Base-by-base conservation (phyloP, 2,329 filamentous ascomycete species). In the Colletotrichum liriopes region DNA sequence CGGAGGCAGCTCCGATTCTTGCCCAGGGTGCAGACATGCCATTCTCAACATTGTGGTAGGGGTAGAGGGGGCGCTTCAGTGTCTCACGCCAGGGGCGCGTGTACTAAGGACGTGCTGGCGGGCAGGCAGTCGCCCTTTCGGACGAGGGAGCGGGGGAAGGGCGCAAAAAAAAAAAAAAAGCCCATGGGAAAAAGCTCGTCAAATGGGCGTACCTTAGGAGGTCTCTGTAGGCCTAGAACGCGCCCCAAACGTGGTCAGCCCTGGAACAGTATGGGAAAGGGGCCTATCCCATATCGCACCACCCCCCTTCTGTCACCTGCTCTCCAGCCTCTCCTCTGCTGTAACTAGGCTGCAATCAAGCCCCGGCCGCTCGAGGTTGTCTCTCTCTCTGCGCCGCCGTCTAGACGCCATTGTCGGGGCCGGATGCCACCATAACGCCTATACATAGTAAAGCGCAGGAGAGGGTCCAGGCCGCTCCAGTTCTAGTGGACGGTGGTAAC, bases 181-280 rank as follows among this genome's bases (percentile, higher is more conserved):
- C 32, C 12, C 29, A 69, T 37, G 58, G 69, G n/a, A 60, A 69
- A 60, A 65, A 49, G 66, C 52, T 72, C 66, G 52, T 70, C 32
- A 45, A 69, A 60, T 55, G 52, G 45, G 70, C 65, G 59, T 72
- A 82, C 81, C 79, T 81, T 58, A 78, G 71, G 64, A 82, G 79
- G 65, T 82, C 81, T 75, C 74, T 77, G 75, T 82, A 82, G 77
- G 81, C 79, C 81, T 82, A 79, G 76, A 81, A 77, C 77, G 70
- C 51, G 35, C 39, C 26, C 51, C 65, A 59, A 69, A 72, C 65
- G 70, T 72, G 70, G 70, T 72, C 70, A 72, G 70, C 70, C 70
- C 60, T 65, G 59, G 66, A 64, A 65, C 37, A 63, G 45, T 43
- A 41, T 60, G 55, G 32, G 35, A 43, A 39, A 6, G 32, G 32